Percentiles rank a stretch among this genome's conserved stretches.
phyloP scores from a whole-genome alignment of 2,329 filamentous ascomycete species.

The Colletotrichum chrysophilum region DNA sequence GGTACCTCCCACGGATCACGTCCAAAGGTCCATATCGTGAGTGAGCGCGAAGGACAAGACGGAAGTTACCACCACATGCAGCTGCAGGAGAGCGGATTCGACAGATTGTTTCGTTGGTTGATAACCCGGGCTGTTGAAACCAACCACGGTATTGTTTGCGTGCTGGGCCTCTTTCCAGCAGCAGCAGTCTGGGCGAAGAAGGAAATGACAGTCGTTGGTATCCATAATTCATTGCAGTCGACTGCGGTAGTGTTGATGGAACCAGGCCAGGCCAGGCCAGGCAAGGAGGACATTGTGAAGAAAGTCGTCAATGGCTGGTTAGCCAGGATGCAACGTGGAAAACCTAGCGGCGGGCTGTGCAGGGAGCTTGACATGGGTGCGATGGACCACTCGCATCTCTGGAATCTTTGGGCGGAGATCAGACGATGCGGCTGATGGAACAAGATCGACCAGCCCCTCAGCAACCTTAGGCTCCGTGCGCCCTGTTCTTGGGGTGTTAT shows the following conservation, averaged over 20 bases:
- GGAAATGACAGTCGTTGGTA: background rate
- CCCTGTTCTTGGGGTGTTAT: background rate
- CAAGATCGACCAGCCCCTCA: constrained; percentile 17
- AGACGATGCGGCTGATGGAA: constrained; percentile 24
- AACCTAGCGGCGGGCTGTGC: constrained; percentile 11
- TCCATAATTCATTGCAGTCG: background rate
- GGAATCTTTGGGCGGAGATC: constrained; percentile 17
- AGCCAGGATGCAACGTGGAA: constrained; percentile 21
- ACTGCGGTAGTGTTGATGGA: background rate
- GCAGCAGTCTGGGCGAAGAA: background rate
- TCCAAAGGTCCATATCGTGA: background rate
- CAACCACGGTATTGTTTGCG: background rate
- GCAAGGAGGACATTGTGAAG: background rate
- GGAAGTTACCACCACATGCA: background rate
- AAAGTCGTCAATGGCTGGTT: constrained; percentile 10
- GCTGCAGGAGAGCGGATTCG: background rate
- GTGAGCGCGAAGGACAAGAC: background rate
- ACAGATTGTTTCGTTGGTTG: background rate
- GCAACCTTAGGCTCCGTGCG: background rate
- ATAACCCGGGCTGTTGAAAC: background rate
- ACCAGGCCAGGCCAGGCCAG: background rate
- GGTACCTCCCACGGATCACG: background rate
- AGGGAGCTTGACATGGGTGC: constrained; percentile 4
- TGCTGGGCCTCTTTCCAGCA: background rate
- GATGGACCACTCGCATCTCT: constrained; percentile 23